Percentiles rank a stretch among this genome's conserved stretches.
These are phyloP conservation scores for Suillus occidentalis DNA, from an alignment of 768 basidiomycete genomes.

Conservation along the genomic window DNA sequence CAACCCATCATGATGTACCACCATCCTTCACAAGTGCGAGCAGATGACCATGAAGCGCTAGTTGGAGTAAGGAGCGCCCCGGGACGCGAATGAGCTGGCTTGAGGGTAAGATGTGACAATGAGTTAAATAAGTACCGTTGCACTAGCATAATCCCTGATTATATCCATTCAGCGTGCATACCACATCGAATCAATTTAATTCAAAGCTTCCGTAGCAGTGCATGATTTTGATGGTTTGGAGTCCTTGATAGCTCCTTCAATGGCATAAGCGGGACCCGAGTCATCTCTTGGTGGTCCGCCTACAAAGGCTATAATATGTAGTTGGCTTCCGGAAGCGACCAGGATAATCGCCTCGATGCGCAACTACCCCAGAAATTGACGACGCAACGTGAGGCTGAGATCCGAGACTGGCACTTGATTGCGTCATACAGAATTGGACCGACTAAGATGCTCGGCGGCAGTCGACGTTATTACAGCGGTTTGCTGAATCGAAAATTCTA, in stretches of 20 bases:
- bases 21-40: slow-evolving; percentile 51
- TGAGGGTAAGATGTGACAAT: neutral
- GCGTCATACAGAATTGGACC: neutral
- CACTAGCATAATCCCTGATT: slow-evolving; percentile 68
- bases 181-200: slow-evolving; percentile 40
- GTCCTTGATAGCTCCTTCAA: slow-evolving; percentile 22
- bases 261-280: neutral
- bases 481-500: neutral
- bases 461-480: neutral
- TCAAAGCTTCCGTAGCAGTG: slow-evolving; percentile 26
- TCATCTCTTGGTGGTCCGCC: neutral
- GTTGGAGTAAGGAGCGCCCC: slow-evolving; percentile 65
- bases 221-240: neutral
- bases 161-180: slow-evolving; percentile 65
- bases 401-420: no score
- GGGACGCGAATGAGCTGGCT: slow-evolving; percentile 2
- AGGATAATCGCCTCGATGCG: slow-evolving; percentile 2
- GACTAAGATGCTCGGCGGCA: neutral
- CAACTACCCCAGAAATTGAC: neutral
- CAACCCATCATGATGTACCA: slow-evolving; percentile 33
- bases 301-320: neutral
- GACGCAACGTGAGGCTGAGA: neutral
- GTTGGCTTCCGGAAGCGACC: slow-evolving; percentile 2
- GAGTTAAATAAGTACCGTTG: slow-evolving; percentile 41
- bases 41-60: slow-evolving; percentile 59